phyloP scores from a whole-genome alignment of 148 eudicot genomes.

The Camellia granthamiana region DNA sequence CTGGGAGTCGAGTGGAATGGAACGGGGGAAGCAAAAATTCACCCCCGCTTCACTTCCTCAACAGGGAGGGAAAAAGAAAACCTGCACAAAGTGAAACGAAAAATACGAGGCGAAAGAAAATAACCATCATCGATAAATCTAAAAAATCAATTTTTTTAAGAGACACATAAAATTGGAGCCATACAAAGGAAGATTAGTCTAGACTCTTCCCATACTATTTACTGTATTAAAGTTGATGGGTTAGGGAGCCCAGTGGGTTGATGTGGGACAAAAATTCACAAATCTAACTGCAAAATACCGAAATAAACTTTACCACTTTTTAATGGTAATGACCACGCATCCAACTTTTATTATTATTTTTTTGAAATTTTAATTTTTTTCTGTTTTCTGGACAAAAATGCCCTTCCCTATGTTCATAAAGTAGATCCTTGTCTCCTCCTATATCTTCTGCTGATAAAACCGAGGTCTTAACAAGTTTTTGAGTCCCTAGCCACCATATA shows the following conservation, averaged over 20 bases:
- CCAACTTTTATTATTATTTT: background rate
- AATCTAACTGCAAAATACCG: slow-evolving; percentile 10
- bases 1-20: no score
- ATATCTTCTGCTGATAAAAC: background rate
- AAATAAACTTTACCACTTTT: slow-evolving; percentile 7
- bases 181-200: no score
- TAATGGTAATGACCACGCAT: background rate
- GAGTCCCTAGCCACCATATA: background rate
- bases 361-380: no score
- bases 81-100: no score
- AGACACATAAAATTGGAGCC: no score
- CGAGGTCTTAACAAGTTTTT: background rate
- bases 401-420: slow-evolving; percentile 1
- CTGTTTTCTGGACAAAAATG: background rate
- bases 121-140: no score
- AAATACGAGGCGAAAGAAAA: no score
- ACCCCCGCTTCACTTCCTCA: no score
- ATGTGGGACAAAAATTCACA: background rate
- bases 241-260: background rate
- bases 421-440: background rate
- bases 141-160: no score
- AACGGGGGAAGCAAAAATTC: no score
- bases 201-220: background rate
- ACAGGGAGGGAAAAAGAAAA: no score
- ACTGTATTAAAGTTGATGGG: background rate